Evolutionary conservation across 495 filamentous ascomycete species (phyloP).

Genomic region (Aspergillus homomorphus): DNA sequence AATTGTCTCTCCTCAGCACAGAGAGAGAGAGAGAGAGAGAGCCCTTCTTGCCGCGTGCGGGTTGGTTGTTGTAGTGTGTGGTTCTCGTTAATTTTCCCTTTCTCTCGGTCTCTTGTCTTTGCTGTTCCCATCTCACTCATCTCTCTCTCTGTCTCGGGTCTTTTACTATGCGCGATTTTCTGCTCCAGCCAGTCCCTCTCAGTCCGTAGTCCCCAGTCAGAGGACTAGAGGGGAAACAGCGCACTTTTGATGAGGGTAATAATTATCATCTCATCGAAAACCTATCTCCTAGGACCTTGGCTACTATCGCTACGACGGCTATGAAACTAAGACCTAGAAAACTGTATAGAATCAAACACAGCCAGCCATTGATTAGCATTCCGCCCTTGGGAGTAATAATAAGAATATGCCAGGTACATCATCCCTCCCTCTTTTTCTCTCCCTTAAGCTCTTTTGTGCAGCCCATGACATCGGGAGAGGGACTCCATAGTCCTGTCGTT

Average conservation of each 20-base stretch:
- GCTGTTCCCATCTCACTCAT: slow-evolving; percentile 11
- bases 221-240: slow-evolving; percentile 1
- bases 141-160: background rate
- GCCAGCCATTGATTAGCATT: background rate
- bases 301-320: slow-evolving; percentile 1
- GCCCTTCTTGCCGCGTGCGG: slow-evolving; percentile 25
- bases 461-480: slow-evolving; percentile 9
- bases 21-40: too few species aligned
- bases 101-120: slow-evolving; percentile 23
- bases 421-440: slow-evolving; percentile 14
- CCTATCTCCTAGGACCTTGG: background rate
- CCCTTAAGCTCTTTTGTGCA: slow-evolving; percentile 4
- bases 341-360: too few species aligned
- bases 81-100: slow-evolving; percentile 26
- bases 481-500: slow-evolving; percentile 3
- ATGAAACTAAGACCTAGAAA: too few species aligned
- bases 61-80: slow-evolving; percentile 8
- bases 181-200: background rate
- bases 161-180: slow-evolving; percentile 31
- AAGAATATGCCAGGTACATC: slow-evolving; percentile 11
- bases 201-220: slow-evolving; percentile 1
- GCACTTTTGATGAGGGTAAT: slow-evolving; percentile 9
- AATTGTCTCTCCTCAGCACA: too few species aligned
- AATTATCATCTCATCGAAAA: slow-evolving; percentile 2
- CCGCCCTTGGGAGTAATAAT: slow-evolving; percentile 2